Evolutionary conservation across 768 basidiomycete genomes (phyloP).

Genomic region (Rhizopogon roseolus): DNA sequence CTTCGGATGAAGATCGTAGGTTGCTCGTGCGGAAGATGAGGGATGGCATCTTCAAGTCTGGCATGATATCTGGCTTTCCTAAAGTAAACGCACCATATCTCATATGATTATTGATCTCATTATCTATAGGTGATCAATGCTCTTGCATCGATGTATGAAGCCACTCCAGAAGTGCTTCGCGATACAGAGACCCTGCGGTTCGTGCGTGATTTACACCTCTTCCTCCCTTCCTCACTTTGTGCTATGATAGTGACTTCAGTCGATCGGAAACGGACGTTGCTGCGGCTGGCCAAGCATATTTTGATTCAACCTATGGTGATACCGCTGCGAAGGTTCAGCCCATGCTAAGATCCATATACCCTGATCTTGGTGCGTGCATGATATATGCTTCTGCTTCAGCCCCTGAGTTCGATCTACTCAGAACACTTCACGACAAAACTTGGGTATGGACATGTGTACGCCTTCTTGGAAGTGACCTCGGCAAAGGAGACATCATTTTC

Average conservation of each 20-base stretch:
- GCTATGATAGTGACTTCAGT: slow-evolving; percentile 32
- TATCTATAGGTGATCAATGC: slow-evolving; percentile 52
- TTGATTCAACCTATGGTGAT: slow-evolving; percentile 50
- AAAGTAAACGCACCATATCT: slow-evolving; percentile 33
- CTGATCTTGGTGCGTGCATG: slow-evolving; percentile 52
- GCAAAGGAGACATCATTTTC: slow-evolving; percentile 54
- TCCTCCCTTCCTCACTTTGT: neutral
- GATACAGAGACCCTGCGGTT: slow-evolving; percentile 47
- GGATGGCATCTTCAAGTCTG: slow-evolving; percentile 61
- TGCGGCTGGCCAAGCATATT: slow-evolving; percentile 38
- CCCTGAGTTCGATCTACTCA: slow-evolving; percentile 16
- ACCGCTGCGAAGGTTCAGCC: slow-evolving; percentile 43
- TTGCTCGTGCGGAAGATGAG: slow-evolving; percentile 50
- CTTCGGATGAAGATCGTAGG: slow-evolving; percentile 29
- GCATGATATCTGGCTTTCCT: slow-evolving; percentile 51
- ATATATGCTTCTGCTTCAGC: neutral
- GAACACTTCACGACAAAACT: slow-evolving; percentile 51
- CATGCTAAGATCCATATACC: slow-evolving; percentile 48
- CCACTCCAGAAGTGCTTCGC: slow-evolving; percentile 47
- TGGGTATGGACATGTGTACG: slow-evolving; percentile 55
- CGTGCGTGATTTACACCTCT: slow-evolving; percentile 1
- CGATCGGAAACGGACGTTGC: slow-evolving; percentile 40
- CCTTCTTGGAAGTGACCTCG: slow-evolving; percentile 41
- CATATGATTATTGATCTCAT: neutral
- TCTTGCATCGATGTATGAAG: slow-evolving; percentile 44